Evolutionary conservation across 192 early-diverging fungal genomes (phyloP).

Genomic region (Coemansia sp.): DNA sequence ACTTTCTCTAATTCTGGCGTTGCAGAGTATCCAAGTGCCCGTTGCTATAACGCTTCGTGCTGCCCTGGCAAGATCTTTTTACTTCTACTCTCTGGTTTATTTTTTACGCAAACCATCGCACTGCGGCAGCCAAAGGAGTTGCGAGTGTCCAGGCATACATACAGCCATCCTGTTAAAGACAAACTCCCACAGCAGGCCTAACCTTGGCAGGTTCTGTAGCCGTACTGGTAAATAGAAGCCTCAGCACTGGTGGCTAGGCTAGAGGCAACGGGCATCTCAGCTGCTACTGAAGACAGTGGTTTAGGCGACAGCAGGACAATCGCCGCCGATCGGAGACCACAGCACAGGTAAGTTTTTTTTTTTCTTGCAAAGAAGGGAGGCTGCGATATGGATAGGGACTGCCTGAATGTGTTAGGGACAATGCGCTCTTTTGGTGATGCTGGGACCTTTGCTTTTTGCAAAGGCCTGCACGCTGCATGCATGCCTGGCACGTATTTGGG

Average conservation of each 20-base stretch:
- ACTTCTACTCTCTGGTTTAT: background rate
- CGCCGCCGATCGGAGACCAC: background rate
- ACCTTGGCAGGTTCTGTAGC: background rate
- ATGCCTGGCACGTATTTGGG: background rate
- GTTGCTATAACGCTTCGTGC: background rate
- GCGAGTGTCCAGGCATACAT: background rate
- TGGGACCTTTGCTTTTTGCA: background rate
- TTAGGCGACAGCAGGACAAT: background rate
- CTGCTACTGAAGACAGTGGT: background rate
- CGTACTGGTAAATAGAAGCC: background rate
- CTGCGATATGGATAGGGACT: background rate
- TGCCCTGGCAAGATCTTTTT: background rate
- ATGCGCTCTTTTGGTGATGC: background rate
- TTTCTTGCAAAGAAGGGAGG: background rate
- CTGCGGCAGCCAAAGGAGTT: background rate
- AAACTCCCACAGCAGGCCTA: background rate
- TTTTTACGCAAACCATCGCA: background rate
- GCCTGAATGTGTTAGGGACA: background rate
- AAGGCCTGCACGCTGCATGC: background rate
- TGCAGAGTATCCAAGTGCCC: background rate
- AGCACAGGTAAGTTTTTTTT: background rate
- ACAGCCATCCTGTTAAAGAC: background rate
- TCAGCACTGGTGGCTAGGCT: background rate
- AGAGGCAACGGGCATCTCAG: background rate
- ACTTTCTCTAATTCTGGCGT: background rate